Base-by-base conservation (phyloP, 805 yeast species). In the Lipomyces mesembrius region DNA sequence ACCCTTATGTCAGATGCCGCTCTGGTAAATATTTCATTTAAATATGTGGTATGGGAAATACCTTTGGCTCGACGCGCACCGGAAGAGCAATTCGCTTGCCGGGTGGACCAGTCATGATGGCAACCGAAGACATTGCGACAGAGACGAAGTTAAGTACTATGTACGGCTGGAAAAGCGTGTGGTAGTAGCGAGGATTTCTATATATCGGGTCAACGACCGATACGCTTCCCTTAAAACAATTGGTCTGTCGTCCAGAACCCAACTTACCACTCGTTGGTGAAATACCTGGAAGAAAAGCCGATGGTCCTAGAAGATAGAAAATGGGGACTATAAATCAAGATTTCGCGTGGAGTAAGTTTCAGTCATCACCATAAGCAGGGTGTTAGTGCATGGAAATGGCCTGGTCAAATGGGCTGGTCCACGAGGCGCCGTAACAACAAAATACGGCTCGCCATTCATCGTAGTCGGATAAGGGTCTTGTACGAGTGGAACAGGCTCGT, bases 71-170 rank as follows among this genome's bases (percentile, higher is more conserved):
- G 27, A 95, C 98, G 71, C 99, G 86, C 22, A 98, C 96, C 59
- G 99, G 99, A 64, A 95, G 84, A 3, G 99, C 98, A 73, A 95
- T 95, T 81, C 98, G 89, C 80, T 95, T 95, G 79, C 91, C 89
- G 57, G 91, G 91, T 14, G 89, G 83, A 59, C 89, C 84, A 76
- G 90, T 93, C 74, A 89, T 80, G 64, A 89, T 79, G 35, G 94
- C 92, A 54, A 88, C 87, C 29, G 91, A 82, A 2, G 91, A 87
- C 92, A 88, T 88, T 32, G 27, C 2, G 49, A 35, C 49, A 14
- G 55, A 57, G n/a, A 34, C 4, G n/a, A 34, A 29, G 55, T 6
- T 3, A 8, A 29, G 32, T 29, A 29, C 32, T 29, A 5, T 29
- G 32, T 29, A 5, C 32, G 34, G 14, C 22, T n/a, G 20, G 22